Evolutionary conservation across 73 alveolate species (phyloP).

Genomic region (Symbiodinium natans): DNA sequence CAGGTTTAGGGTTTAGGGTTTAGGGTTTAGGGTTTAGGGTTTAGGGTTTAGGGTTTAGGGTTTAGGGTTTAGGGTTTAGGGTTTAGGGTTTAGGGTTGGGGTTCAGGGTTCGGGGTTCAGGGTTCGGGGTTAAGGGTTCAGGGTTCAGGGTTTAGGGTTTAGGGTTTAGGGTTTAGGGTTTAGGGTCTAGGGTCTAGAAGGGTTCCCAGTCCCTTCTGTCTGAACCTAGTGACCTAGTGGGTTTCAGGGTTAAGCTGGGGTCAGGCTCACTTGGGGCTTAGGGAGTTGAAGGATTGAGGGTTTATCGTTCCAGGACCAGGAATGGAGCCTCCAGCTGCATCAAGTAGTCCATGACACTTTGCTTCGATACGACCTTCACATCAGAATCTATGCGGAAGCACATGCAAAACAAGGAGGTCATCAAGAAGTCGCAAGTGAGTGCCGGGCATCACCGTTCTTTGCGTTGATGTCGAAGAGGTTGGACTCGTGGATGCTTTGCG

Average conservation of each 20-base stretch:
- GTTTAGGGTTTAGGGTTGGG: neutral
- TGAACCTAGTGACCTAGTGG: too few species aligned
- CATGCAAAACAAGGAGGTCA: neutral
- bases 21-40: too few species aligned
- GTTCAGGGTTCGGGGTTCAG: neutral
- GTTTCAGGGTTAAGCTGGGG: neutral
- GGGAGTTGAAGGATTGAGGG: neutral
- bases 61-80: neutral
- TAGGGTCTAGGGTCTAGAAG: too few species aligned
- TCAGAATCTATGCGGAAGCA: too few species aligned
- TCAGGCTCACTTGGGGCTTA: neutral
- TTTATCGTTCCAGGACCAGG: neutral
- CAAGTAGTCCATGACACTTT: slow-evolving; percentile 47
- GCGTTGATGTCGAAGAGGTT: slow-evolving; percentile 83
- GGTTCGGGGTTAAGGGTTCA: too few species aligned
- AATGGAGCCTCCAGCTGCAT: neutral
- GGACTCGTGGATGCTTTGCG: slow-evolving; percentile 72
- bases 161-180: neutral
- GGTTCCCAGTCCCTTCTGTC: too few species aligned
- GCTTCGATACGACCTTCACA: neutral
- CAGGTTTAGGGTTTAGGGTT: too few species aligned
- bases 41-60: too few species aligned
- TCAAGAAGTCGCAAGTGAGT: neutral
- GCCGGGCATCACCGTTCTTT: slow-evolving; percentile 67
- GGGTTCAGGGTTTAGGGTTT: neutral